phyloP scores from a whole-genome alignment of 805 yeast genomes.

The Saturnispora saitoi region DNA sequence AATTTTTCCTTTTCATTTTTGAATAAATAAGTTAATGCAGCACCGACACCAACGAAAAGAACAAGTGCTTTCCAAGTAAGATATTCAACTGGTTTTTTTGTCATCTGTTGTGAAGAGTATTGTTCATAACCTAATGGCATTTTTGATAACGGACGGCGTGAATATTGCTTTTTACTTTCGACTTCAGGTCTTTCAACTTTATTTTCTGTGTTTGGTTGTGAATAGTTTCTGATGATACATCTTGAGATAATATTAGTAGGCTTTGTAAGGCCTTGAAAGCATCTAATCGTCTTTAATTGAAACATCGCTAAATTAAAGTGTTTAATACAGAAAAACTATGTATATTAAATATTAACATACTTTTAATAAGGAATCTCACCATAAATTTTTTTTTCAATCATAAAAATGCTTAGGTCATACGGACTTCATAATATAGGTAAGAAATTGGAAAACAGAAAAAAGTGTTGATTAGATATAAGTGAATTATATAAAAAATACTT shows the following conservation, averaged over 20 bases:
- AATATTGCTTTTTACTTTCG: neutral
- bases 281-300: neutral
- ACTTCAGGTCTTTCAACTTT: neutral
- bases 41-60: constrained; percentile 61
- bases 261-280: neutral
- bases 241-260: neutral
- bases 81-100: constrained; percentile 48
- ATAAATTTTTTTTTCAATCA: neutral
- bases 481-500: neutral
- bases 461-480: too few relatives aligned
- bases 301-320: neutral
- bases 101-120: constrained; percentile 24
- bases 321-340: neutral
- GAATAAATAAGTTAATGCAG: constrained; percentile 63
- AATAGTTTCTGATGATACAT: neutral
- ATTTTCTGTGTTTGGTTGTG: neutral
- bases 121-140: constrained; percentile 59
- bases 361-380: neutral
- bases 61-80: constrained; percentile 80
- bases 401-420: neutral
- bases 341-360: neutral
- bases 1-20: constrained; percentile 68
- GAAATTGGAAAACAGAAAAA: too few relatives aligned
- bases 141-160: constrained; percentile 61
- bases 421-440: too few relatives aligned